Percentiles rank a stretch among this genome's conserved stretches.
Evolutionary conservation across 768 basidiomycete species (phyloP).

Genomic region (Leccinum uliginosum): DNA sequence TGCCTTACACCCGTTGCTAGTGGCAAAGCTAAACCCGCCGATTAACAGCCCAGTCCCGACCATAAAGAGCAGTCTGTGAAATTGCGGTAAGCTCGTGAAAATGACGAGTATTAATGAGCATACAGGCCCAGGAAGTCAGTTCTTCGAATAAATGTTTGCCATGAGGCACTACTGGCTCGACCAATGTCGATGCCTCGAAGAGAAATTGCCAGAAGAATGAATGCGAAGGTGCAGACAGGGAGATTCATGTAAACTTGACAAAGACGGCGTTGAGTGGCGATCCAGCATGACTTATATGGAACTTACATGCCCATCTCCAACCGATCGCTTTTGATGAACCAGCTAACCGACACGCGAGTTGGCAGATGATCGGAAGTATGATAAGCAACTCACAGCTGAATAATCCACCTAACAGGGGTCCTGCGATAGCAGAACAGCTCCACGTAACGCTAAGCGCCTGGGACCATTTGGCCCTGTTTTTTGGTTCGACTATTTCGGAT

Average conservation of each 20-base stretch:
- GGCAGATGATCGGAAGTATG: conserved; percentile 12
- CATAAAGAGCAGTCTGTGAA: conserved; percentile 65
- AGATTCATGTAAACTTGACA: conserved; percentile 76
- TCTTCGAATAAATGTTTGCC: conserved; percentile 45
- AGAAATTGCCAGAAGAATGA: conserved; percentile 53
- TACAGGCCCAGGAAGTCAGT: conserved; percentile 82
- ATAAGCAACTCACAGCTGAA: conserved; percentile 60
- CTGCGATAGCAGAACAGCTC: conserved; percentile 82
- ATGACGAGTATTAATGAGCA: conserved; percentile 29
- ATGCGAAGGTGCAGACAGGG: conserved; percentile 63
- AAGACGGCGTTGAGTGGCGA: conserved; percentile 14
- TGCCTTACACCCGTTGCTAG: conserved; percentile 60
- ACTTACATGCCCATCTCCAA: conserved; percentile 88
- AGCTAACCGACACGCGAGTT: conserved; percentile 25
- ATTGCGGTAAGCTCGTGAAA: conserved; percentile 19
- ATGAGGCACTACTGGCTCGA: conserved; percentile 46
- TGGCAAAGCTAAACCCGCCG: conserved; percentile 77
- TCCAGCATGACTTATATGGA: conserved; percentile 3
- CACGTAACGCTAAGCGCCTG: conserved; percentile 82
- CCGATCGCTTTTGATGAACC: conserved; percentile 34
- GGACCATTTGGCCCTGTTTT: conserved; percentile 74
- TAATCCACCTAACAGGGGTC: conserved; percentile 76
- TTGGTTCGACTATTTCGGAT: conserved; percentile 73
- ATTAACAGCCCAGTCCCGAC: conserved; percentile 67
- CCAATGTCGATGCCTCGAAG: conserved; percentile 53